Evolutionary conservation across 2,329 filamentous ascomycete species (phyloP).

Genomic region (Nigrograna mackinnonii): DNA sequence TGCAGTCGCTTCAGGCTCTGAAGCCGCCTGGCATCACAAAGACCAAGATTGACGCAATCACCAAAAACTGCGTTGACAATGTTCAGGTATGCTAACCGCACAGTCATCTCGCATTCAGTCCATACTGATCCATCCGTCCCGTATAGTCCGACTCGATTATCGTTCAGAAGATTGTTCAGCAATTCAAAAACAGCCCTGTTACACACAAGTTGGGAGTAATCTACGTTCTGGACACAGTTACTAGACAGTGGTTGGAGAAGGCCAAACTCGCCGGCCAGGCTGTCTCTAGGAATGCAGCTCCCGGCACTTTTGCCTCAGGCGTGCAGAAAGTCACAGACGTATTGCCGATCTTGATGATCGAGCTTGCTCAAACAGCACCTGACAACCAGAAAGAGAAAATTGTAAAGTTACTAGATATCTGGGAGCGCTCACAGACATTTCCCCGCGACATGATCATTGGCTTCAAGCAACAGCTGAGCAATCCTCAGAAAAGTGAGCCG

Average conservation of each 20-base stretch:
- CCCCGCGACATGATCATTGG: constrained; percentile 75
- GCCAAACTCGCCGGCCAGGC: constrained; percentile 82
- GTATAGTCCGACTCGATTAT: constrained; percentile 88
- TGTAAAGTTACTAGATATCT: constrained; percentile 93
- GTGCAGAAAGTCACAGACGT: constrained; percentile 96
- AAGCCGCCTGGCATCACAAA: constrained; percentile 95
- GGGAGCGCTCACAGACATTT: constrained; percentile 95
- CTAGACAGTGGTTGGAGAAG: constrained; percentile 97
- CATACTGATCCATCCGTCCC: constrained; percentile 26
- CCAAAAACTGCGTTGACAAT: constrained; percentile 75
- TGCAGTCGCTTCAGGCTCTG: constrained; percentile 88
- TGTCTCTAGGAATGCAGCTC: constrained; percentile 77
- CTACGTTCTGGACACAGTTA: constrained; percentile 99
- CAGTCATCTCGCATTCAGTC: constrained; percentile 14
- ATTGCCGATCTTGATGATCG: constrained; percentile 91
- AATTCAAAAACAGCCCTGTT: constrained; percentile 91
- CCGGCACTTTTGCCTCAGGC: constrained; percentile 92
- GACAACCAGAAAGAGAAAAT: constrained; percentile 98
- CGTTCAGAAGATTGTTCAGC: constrained; percentile 94
- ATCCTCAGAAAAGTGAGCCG: constrained; percentile 67
- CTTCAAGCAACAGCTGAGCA: constrained; percentile 80
- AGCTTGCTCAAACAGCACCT: constrained; percentile 85
- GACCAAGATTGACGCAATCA: constrained; percentile 87
- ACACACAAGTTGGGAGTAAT: constrained; percentile 98
- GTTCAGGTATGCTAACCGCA: constrained; percentile 32